Percentiles rank a stretch among this genome's conserved stretches.
phyloP scores from a whole-genome alignment of 108 stramenopile genomes.

The Schizochytrium sp. region DNA sequence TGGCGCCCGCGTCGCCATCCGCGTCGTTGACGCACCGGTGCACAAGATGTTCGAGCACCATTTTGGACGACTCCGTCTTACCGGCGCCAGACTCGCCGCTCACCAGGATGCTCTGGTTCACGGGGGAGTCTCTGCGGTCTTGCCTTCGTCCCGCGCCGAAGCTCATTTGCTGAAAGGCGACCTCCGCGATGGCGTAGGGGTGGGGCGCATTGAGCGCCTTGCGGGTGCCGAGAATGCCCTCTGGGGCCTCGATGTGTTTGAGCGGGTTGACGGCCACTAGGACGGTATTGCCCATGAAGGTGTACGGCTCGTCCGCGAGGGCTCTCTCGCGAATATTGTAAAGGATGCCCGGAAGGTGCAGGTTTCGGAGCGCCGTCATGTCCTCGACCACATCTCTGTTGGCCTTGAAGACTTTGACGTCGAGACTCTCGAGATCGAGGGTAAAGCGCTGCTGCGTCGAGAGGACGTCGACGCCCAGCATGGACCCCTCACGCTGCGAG shows the following conservation, averaged over 20 bases:
- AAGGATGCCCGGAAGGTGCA: conserved; percentile 27
- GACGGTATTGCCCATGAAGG: conserved; percentile 31
- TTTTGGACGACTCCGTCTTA: conserved; percentile 29
- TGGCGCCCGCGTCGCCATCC: not conserved
- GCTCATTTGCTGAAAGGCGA: conserved; percentile 10
- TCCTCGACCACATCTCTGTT: not conserved
- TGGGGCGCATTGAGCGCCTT: not conserved
- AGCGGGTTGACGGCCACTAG: conserved; percentile 44
- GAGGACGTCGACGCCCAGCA: not conserved
- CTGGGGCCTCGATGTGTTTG: not conserved
- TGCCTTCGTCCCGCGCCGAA: not conserved
- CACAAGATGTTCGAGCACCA: not conserved
- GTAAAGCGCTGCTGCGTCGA: not conserved
- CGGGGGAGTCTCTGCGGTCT: not conserved
- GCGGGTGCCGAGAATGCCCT: not conserved
- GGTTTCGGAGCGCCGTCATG: conserved; percentile 1
- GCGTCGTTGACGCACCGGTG: not conserved
- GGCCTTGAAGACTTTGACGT: not conserved
- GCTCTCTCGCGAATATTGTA: conserved; percentile 27
- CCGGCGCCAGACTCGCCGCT: conserved; percentile 35
- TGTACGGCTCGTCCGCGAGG: conserved; percentile 35
- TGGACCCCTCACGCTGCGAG: not conserved
- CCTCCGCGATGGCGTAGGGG: conserved; percentile 6
- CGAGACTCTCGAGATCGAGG: not conserved
- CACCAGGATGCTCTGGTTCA: conserved; percentile 13